Evolutionary conservation across 305 asterid species (phyloP).

Genomic region (Lippia alba): DNA sequence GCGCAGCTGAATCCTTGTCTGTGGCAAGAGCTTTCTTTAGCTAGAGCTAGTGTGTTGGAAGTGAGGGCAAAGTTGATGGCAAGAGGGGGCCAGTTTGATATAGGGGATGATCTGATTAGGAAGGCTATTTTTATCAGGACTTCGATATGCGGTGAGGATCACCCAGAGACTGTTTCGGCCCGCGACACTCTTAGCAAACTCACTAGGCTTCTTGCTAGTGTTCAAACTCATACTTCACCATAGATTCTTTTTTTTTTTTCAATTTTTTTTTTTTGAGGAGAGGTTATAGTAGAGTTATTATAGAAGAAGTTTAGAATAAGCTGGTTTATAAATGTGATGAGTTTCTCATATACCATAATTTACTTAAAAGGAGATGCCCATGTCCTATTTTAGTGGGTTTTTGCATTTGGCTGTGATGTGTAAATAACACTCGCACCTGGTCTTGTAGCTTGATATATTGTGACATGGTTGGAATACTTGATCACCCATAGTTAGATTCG

Average conservation of each 20-base stretch:
- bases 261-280: conserved; percentile 22
- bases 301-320: conserved; percentile 36
- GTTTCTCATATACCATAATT: conserved; percentile 24
- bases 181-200: conserved; percentile 74
- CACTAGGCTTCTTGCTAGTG: conserved; percentile 68
- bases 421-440: conserved; percentile 8
- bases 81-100: conserved; percentile 79
- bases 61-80: conserved; percentile 83
- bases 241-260: conserved; percentile 38
- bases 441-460: background rate
- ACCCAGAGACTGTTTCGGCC: conserved; percentile 82
- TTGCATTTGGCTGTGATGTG: conserved; percentile 14
- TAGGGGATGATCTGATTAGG: conserved; percentile 82
- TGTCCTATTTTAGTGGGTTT: background rate
- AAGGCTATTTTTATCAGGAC: conserved; percentile 74
- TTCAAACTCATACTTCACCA: conserved; percentile 63
- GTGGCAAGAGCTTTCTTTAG: conserved; percentile 85
- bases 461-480: too few species aligned
- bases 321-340: conserved; percentile 7
- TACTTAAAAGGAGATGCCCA: background rate
- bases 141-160: conserved; percentile 75
- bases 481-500: too few species aligned
- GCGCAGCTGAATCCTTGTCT: conserved; percentile 84
- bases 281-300: conserved; percentile 37
- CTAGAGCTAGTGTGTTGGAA: conserved; percentile 74